Conservation (phyloP, 148 eudicot genomes). For the Oxyria digyna region DNA sequence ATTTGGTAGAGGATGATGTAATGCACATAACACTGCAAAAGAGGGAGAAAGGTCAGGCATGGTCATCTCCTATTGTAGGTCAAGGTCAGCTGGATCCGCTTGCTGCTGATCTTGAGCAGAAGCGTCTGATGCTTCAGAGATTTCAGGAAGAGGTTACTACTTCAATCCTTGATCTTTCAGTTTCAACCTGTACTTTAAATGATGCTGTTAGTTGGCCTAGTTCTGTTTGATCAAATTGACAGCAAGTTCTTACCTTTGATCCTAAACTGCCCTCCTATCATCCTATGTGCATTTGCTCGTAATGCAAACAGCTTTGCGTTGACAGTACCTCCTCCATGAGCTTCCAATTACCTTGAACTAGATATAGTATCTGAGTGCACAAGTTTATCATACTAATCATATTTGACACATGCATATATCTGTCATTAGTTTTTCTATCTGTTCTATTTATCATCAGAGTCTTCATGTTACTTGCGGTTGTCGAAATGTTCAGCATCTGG, state of each 20-base stretch:
- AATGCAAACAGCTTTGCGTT: not conserved
- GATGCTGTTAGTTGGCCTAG: not conserved
- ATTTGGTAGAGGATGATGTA: slow-evolving; percentile 63
- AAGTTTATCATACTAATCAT: not conserved
- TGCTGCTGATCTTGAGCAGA: slow-evolving; percentile 72
- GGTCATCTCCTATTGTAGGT: slow-evolving; percentile 88
- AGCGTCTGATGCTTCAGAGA: slow-evolving; percentile 89
- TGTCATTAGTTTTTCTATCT: not conserved
- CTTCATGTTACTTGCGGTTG: not conserved
- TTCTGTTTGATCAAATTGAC: not conserved
- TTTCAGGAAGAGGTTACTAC: slow-evolving; percentile 86
- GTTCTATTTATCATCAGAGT: not conserved
- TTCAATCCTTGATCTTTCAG: not conserved
- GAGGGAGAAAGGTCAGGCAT: slow-evolving; percentile 90
- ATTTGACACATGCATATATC: not conserved
- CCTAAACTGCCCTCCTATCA: not conserved
- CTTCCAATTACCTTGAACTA: not conserved
- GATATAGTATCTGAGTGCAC: not conserved
- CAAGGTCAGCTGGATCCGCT: slow-evolving; percentile 83
- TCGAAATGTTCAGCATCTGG: not conserved
- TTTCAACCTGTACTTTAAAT: not conserved
- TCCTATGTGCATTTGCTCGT: not conserved
- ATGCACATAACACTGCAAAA: slow-evolving; percentile 88
- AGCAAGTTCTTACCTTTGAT: not conserved
- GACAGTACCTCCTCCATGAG: not conserved